Evolutionary conservation across 257 asterid species (phyloP).

Genomic region (Gentiana macrophylla): DNA sequence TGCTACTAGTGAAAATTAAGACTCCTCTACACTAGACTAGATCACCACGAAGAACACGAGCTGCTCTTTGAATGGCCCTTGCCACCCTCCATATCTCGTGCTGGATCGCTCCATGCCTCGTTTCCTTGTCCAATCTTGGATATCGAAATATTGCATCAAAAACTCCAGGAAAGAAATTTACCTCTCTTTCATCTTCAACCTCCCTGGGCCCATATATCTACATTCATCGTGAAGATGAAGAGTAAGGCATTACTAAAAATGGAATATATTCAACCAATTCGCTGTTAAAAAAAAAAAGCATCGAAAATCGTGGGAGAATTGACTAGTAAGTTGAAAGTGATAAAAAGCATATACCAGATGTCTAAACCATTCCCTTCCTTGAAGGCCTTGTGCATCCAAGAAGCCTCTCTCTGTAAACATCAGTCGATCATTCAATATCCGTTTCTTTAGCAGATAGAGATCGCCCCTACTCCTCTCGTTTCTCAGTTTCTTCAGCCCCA

Average conservation of each 20-base stretch:
- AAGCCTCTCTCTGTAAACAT: slow-evolving; percentile 87
- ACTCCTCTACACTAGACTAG: slow-evolving; percentile 34
- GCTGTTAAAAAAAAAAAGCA: too few species aligned
- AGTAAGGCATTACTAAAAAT: background rate
- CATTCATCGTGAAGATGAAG: slow-evolving; percentile 3
- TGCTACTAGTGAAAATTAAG: slow-evolving; percentile 71
- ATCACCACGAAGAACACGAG: slow-evolving; percentile 50
- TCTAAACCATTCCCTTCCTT: slow-evolving; percentile 68
- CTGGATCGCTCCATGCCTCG: slow-evolving; percentile 25
- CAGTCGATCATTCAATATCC: slow-evolving; percentile 61
- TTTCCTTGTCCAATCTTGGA: slow-evolving; percentile 11
- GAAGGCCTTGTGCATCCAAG: slow-evolving; percentile 65
- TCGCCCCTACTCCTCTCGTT: slow-evolving; percentile 23
- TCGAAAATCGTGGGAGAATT: background rate
- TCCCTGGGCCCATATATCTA: slow-evolving; percentile 81
- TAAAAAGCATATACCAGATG: slow-evolving; percentile 64
- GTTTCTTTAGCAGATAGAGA: slow-evolving; percentile 32
- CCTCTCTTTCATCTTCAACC: slow-evolving; percentile 26
- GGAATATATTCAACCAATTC: background rate
- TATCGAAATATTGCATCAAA: slow-evolving; percentile 31
- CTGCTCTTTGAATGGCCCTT: slow-evolving; percentile 74
- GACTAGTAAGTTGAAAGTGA: background rate
- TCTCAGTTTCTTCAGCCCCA: slow-evolving; percentile 35
- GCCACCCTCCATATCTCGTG: slow-evolving; percentile 87
- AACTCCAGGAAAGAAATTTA: slow-evolving; percentile 74